Percentiles rank a stretch among this genome's conserved stretches.
Evolutionary conservation across 2,329 filamentous ascomycete species (phyloP).

Genomic region (Cryphonectria japonica): DNA sequence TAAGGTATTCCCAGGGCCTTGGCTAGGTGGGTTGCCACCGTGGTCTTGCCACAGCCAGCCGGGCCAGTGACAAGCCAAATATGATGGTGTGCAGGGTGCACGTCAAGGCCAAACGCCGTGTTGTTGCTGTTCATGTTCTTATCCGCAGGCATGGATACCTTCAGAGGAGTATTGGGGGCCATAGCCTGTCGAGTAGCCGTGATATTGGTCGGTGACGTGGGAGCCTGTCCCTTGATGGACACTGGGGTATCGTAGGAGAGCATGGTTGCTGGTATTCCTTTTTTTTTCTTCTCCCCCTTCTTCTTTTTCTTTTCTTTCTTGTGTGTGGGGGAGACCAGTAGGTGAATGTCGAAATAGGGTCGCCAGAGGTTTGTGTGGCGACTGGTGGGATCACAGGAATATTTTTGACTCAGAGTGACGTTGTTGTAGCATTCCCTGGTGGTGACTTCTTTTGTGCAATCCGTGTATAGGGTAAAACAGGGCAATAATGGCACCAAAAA

Average conservation of each 20-base stretch:
- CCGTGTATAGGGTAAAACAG: background rate
- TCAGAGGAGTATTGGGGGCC: conserved; percentile 36
- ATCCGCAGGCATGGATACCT: conserved; percentile 34
- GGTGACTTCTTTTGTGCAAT: background rate
- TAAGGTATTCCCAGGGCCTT: conserved; percentile 67
- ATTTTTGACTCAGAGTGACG: background rate
- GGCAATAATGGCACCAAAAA: background rate
- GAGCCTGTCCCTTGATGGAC: conserved; percentile 46
- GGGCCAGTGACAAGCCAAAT: conserved; percentile 83
- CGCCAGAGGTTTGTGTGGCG: background rate
- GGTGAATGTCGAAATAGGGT: background rate
- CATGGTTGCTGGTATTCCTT: conserved; percentile 41
- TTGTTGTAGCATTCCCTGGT: conserved; percentile 3
- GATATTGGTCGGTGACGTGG: conserved; percentile 36
- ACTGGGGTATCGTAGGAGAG: conserved; percentile 55
- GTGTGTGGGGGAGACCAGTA: background rate
- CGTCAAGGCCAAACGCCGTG: conserved; percentile 33
- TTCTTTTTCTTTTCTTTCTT: background rate
- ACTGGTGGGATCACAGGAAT: background rate
- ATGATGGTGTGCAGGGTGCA: conserved; percentile 56
- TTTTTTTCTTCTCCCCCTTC: background rate
- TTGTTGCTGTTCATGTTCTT: conserved; percentile 38
- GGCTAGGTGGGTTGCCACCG: conserved; percentile 69
- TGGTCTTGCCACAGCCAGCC: conserved; percentile 79
- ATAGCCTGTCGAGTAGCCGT: conserved; percentile 35